Evolutionary conservation across 345 rosid species (phyloP).

Genomic region (Rhodomyrtus tomentosa): DNA sequence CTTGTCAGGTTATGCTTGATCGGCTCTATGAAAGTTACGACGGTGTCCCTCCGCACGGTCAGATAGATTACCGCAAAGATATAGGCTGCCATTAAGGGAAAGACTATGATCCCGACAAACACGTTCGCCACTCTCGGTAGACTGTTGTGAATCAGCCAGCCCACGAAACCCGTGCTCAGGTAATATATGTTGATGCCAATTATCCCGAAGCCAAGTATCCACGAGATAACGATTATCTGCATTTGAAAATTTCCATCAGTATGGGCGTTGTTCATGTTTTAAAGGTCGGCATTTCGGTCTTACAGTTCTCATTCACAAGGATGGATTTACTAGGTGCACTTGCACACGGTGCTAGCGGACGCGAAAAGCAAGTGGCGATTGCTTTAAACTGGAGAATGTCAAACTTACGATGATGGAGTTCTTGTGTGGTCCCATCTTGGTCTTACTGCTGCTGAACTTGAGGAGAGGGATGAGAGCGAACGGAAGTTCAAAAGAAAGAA

Average conservation of each 20-base stretch:
- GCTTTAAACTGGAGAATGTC: neutral
- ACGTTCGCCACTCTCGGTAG: constrained; percentile 29
- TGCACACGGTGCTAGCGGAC: neutral
- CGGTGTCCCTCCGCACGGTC: constrained; percentile 35
- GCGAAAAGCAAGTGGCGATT: neutral
- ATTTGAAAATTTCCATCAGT: neutral
- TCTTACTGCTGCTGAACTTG: constrained; percentile 51
- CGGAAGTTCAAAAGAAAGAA: constrained; percentile 67
- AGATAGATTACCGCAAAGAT: constrained; percentile 31
- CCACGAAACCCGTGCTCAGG: constrained; percentile 35
- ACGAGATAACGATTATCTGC: constrained; percentile 48
- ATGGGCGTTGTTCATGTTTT: neutral
- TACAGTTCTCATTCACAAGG: neutral
- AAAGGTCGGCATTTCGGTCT: neutral
- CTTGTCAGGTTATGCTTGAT: constrained; percentile 4
- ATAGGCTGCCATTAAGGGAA: constrained; percentile 45
- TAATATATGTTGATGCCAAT: constrained; percentile 57
- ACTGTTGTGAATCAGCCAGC: constrained; percentile 34
- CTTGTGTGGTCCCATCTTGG: constrained; percentile 70
- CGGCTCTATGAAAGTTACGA: constrained; percentile 24
- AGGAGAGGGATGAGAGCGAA: constrained; percentile 69
- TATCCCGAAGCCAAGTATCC: constrained; percentile 43
- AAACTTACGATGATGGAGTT: constrained; percentile 39
- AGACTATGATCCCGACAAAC: constrained; percentile 33
- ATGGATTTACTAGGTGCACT: neutral